Evolutionary conservation across 192 early-diverging fungal genomes (phyloP).

Genomic region (Coemansia sp.): DNA sequence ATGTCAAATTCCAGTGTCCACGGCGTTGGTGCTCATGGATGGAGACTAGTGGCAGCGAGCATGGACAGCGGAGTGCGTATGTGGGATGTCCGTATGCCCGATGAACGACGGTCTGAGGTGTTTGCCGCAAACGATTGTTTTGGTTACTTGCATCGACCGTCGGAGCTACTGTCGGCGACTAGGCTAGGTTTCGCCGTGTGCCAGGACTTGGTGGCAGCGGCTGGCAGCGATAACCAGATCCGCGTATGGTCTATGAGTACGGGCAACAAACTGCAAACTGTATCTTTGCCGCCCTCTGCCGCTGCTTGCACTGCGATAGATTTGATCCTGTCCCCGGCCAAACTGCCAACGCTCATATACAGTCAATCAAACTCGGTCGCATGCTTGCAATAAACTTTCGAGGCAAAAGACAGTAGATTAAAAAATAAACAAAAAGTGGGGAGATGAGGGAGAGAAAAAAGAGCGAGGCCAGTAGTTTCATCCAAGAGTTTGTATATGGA

Average conservation of each 20-base stretch:
- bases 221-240: conserved; percentile 35
- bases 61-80: conserved; percentile 36
- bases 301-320: conserved; percentile 33
- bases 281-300: conserved; percentile 11
- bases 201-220: conserved; percentile 29
- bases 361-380: conserved; percentile 11
- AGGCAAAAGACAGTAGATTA: neutral
- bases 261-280: conserved; percentile 15
- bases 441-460: neutral
- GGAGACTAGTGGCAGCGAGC: conserved; percentile 34
- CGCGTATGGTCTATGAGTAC: conserved; percentile 37
- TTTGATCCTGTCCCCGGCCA: conserved; percentile 1
- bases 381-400: conserved; percentile 3
- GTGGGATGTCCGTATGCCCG: conserved; percentile 47
- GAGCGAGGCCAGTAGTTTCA: neutral
- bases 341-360: conserved; percentile 15
- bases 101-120: neutral
- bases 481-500: too few species aligned
- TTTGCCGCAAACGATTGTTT: neutral
- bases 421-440: neutral
- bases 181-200: conserved; percentile 31
- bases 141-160: neutral
- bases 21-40: conserved; percentile 28
- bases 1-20: conserved; percentile 19
- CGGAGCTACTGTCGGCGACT: conserved; percentile 8